A percentile compares a stretch with the other conserved stretches of the same genome.
These are phyloP conservation scores for Penicillium coffeae DNA, from an alignment of 495 filamentous ascomycete species.

Conservation along the genomic window DNA sequence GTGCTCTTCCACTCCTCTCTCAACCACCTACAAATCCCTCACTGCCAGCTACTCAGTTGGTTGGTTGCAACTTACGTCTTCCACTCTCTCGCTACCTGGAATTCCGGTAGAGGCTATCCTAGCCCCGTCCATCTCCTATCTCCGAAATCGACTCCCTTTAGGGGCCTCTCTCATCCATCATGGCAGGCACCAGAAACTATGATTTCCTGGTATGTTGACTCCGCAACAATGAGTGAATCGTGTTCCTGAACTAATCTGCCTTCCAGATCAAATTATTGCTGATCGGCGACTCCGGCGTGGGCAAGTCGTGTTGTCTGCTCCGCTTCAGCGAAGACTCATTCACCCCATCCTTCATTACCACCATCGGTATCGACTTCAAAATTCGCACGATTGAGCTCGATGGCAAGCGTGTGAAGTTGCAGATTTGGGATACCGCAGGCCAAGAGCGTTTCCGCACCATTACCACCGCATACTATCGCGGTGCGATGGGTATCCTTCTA, in stretches of 20 bases:
- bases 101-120: neutral
- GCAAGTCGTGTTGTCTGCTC: slow-evolving; percentile 97
- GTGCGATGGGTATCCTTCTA: slow-evolving; percentile 96
- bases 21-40: neutral
- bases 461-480: slow-evolving; percentile 97
- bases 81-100: too few relatives aligned
- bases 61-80: neutral
- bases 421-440: slow-evolving; percentile 99
- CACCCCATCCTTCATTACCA: slow-evolving; percentile 97
- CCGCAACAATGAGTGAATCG: neutral
- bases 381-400: slow-evolving; percentile 98
- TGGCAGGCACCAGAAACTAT: slow-evolving; percentile 97
- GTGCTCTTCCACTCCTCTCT: neutral
- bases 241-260: neutral
- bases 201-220: slow-evolving; percentile 79
- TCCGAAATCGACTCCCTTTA: slow-evolving; percentile 1
- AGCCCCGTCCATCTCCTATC: slow-evolving; percentile 16
- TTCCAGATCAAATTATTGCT: slow-evolving; percentile 94
- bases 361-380: slow-evolving; percentile 99
- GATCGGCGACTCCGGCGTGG: slow-evolving; percentile 96
- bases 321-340: slow-evolving; percentile 99
- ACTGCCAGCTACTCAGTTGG: neutral
- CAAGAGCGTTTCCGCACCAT: slow-evolving; percentile 98
- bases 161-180: slow-evolving; percentile 34
- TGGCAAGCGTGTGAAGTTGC: slow-evolving; percentile 95